Evolutionary conservation across 176 grass and related monocot genomes (phyloP), one percentile per base, ranked within the genome.

Genomic region (Tillandsia leiboldiana): DNA sequence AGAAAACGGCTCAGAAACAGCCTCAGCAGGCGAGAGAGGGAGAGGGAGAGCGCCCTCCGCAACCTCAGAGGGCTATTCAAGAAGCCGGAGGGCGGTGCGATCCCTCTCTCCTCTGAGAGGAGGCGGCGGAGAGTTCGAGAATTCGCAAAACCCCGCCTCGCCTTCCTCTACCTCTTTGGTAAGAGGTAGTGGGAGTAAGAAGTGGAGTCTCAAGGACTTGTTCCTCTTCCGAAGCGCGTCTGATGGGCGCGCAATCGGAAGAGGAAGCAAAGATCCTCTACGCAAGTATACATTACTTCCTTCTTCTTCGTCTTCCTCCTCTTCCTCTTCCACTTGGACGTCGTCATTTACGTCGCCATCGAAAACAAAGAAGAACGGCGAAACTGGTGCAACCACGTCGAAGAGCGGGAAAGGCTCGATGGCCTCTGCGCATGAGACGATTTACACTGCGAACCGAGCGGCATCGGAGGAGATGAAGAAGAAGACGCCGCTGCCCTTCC

Each of bases 141-240:
- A 63, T 47, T 42, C 33, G 33, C 33, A 1, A 42, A 42, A 42
- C 33, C 6, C 33, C 33, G 33, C 5, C 33, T 4, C 33, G 3
- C 51, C 73, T 1, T 73, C 73, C 1, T 77, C 89, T 0, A 67
- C 65, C n/a, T 85, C 83, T 2, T 66, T 91, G 48, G 77, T 68
- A 73, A 58, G 80, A 1, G 84, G 79, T 4, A 77, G 92, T 54
- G 83, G 92, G 10, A 94, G 90, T 82, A 85, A 85, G 63, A 94
- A 90, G 15, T 94, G 95, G 95, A 62, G 80, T 57, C 79, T 94
- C 63, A 93, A 82, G 71, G 95, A 99, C 65, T 48, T 99, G 1
- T 90, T 94, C 85, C 90, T 99, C 51, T 99, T 99, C 79, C 68
- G 95, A 8, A 99, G 90, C 56, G 87, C 95, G 57, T 99, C 90